Percentiles rank a stretch among this genome's conserved stretches.
phyloP scores from a whole-genome alignment of 805 yeast species.

The Kodamaea restingae region DNA sequence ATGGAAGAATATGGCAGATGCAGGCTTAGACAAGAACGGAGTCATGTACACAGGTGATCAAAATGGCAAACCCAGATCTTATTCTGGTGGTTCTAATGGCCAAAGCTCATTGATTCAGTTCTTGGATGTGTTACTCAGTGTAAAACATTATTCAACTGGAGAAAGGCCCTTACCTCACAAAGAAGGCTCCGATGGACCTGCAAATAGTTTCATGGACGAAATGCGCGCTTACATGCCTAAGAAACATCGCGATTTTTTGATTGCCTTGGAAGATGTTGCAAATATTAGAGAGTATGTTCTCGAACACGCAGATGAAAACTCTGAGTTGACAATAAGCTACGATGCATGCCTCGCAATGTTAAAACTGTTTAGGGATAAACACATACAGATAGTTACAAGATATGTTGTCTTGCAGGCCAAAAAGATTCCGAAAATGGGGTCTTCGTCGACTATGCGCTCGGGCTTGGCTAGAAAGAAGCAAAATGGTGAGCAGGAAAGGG shows the following conservation, averaged over 20 bases:
- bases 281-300: slow-evolving; percentile 63
- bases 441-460: slow-evolving; percentile 57
- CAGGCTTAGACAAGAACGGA: slow-evolving; percentile 69
- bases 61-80: slow-evolving; percentile 39
- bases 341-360: slow-evolving; percentile 90
- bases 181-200: slow-evolving; percentile 8
- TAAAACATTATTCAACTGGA: slow-evolving; percentile 79
- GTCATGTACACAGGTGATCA: slow-evolving; percentile 69
- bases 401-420: slow-evolving; percentile 80
- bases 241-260: slow-evolving; percentile 71
- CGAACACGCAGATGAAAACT: slow-evolving; percentile 31
- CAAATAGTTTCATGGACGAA: slow-evolving; percentile 62
- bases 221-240: slow-evolving; percentile 93
- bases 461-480: slow-evolving; percentile 55
- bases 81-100: slow-evolving; percentile 91
- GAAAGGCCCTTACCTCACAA: slow-evolving; percentile 34
- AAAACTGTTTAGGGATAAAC: slow-evolving; percentile 85
- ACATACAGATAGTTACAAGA: slow-evolving; percentile 87
- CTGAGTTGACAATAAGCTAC: slow-evolving; percentile 65
- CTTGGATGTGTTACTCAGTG: slow-evolving; percentile 69
- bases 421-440: slow-evolving; percentile 48
- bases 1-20: slow-evolving; percentile 87
- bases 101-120: slow-evolving; percentile 89
- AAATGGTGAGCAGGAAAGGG: slow-evolving; percentile 50
- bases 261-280: slow-evolving; percentile 53